Percentiles rank a stretch among this genome's conserved stretches.
Evolutionary conservation across 179 eudicot genomes (phyloP).

Genomic region (Drosera spatulata): DNA sequence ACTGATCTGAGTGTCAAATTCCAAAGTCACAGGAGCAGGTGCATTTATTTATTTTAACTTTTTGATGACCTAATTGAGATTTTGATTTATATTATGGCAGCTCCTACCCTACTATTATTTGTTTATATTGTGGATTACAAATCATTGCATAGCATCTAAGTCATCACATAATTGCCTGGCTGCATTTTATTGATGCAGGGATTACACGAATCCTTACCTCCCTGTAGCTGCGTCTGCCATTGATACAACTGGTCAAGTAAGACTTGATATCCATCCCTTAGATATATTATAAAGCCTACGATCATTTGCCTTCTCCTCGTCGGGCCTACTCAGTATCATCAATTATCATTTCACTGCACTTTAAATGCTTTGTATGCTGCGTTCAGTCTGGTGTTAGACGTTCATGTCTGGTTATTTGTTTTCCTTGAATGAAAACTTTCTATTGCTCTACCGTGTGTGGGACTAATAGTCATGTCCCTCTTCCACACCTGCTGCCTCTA

Average conservation of each 20-base stretch:
- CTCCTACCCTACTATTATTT: too few relatives aligned
- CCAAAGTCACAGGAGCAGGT: constrained; percentile 99
- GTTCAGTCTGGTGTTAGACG: too few relatives aligned
- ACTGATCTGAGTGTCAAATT: constrained; percentile 93
- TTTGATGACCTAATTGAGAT: neutral
- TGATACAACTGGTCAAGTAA: constrained; percentile 90
- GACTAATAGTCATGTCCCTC: too few relatives aligned
- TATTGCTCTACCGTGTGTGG: too few relatives aligned
- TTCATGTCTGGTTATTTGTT: too few relatives aligned
- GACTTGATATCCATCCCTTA: neutral
- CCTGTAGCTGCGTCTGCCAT: constrained; percentile 97
- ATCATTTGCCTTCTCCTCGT: neutral
- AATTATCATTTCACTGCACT: too few relatives aligned
- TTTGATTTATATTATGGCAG: neutral
- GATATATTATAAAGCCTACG: neutral
- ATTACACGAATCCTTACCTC: constrained; percentile 86
- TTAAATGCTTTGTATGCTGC: too few relatives aligned
- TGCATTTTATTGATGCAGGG: constrained; percentile 36
- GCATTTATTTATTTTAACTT: neutral
- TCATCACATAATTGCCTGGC: constrained; percentile 4
- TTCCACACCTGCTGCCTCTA: too few relatives aligned
- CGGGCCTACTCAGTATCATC: too few relatives aligned
- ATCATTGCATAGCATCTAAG: too few relatives aligned
- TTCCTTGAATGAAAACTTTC: too few relatives aligned
- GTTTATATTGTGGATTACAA: too few relatives aligned